Percentiles rank a stretch among this genome's conserved stretches.
phyloP scores from a whole-genome alignment of 768 basidiomycete genomes.

The Collybiopsis confluens region DNA sequence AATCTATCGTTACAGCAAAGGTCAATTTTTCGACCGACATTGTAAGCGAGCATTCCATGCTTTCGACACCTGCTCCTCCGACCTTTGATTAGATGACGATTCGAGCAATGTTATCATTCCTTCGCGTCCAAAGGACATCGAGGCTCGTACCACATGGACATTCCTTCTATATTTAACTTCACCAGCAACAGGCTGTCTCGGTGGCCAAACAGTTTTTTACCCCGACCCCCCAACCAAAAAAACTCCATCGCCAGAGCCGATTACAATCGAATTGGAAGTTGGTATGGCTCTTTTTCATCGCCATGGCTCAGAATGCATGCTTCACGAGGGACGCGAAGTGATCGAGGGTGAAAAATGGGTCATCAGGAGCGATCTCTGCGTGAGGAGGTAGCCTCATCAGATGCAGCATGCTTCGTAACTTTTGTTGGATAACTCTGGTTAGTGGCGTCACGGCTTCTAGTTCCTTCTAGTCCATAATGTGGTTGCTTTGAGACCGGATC shows the following conservation, averaged over 20 bases:
- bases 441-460: too few species aligned
- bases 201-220: slow-evolving; percentile 4
- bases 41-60: background rate
- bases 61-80: background rate
- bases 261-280: background rate
- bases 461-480: too few species aligned
- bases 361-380: slow-evolving; percentile 2
- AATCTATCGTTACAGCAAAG: slow-evolving; percentile 4
- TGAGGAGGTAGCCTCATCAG: background rate
- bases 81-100: background rate
- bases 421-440: too few species aligned
- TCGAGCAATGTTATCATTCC: slow-evolving; percentile 2
- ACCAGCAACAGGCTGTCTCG: background rate
- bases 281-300: slow-evolving; percentile 1
- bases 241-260: background rate
- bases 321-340: slow-evolving; percentile 1
- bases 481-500: too few species aligned
- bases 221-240: background rate
- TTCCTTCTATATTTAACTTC: slow-evolving; percentile 1
- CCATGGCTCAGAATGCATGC: slow-evolving; percentile 4
- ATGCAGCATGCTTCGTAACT: too few species aligned
- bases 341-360: slow-evolving; percentile 3
- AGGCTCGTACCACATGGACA: background rate
- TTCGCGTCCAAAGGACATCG: background rate
- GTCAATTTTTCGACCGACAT: slow-evolving; percentile 5